phyloP scores from a whole-genome alignment of 495 filamentous ascomycete species.

The Friedmanniomyces simplex region DNA sequence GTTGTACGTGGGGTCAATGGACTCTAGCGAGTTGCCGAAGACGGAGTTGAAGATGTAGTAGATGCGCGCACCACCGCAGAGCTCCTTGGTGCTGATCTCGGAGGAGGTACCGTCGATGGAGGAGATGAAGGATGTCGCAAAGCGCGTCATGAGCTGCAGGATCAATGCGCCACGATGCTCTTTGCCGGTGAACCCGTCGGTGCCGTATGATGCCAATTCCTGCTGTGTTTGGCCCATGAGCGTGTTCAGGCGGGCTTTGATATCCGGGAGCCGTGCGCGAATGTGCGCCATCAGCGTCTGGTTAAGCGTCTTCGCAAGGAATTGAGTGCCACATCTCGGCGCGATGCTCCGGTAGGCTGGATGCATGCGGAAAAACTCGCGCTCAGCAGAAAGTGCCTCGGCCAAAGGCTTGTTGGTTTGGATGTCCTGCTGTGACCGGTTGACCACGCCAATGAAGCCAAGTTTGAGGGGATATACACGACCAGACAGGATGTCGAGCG shows the following conservation, averaged over 20 bases:
- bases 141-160: slow-evolving; percentile 94
- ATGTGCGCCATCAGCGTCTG: slow-evolving; percentile 93
- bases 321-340: slow-evolving; percentile 86
- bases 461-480: slow-evolving; percentile 95
- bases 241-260: slow-evolving; percentile 94
- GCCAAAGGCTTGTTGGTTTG: slow-evolving; percentile 85
- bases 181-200: slow-evolving; percentile 95
- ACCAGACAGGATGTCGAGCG: slow-evolving; percentile 89
- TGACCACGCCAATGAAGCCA: slow-evolving; percentile 96
- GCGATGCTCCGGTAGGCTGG: slow-evolving; percentile 97
- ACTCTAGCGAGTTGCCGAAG: slow-evolving; percentile 92
- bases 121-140: slow-evolving; percentile 94
- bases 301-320: slow-evolving; percentile 89
- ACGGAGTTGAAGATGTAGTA: slow-evolving; percentile 99
- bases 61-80: slow-evolving; percentile 91
- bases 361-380: slow-evolving; percentile 94
- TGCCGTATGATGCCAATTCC: slow-evolving; percentile 94
- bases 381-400: slow-evolving; percentile 79
- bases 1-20: slow-evolving; percentile 90
- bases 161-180: slow-evolving; percentile 93
- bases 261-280: slow-evolving; percentile 88
- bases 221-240: slow-evolving; percentile 99
- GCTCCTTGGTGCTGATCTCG: slow-evolving; percentile 96
- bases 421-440: slow-evolving; percentile 96
- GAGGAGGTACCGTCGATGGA: slow-evolving; percentile 97